Base-by-base conservation (phyloP, 768 basidiomycete genomes). In the Coprinellus micaceus region DNA sequence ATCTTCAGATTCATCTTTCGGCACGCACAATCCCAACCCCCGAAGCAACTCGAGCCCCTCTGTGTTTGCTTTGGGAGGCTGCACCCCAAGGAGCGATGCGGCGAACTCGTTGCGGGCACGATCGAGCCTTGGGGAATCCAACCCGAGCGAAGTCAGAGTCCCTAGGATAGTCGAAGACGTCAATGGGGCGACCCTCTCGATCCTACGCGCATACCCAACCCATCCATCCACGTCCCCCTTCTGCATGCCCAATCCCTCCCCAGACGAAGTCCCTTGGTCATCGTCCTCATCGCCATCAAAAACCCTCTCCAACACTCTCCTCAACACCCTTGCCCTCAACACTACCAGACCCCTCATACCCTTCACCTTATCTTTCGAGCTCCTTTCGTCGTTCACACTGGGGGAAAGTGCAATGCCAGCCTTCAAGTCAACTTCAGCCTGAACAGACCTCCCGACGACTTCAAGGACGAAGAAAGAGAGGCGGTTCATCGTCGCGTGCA, bases 101-200 rank as follows among this genome's bases (percentile, higher is more conserved):
- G 96, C 95, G 10, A 95, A 78, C 69, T 97, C 94, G 67, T 95
- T 97, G 19, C 94, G 82, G 64, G 88, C 89, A 19, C 91, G 79
- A 61, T 90, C 87, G 22, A 96, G 77, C 19, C 82, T 82, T 0
- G 80, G 81, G 7, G 84, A 83, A 60, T 94, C 93, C 1, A 84
- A 77, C 0, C 85, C 84, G 22, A 80, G 78, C 21, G 75, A 71
- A 10, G 84, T 78, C 40, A 94, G 71, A 2, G 85, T 81, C 9
- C 77, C 71, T 6, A 88, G 68, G 53, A 97, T 80, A 1, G 85
- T 81, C 61, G 91, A 77, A 0, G 86, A 77, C 0, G 87, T 80
- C 63, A 85, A 77, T 0, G 89, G 86, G 2, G 87, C 81, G 57
- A 71, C 73, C 59, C 76, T 80, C 64, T 90, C 85, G 2, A 88